Base-by-base conservation (phyloP, 202 grass and related monocot genomes). In the Setaria italica region DNA sequence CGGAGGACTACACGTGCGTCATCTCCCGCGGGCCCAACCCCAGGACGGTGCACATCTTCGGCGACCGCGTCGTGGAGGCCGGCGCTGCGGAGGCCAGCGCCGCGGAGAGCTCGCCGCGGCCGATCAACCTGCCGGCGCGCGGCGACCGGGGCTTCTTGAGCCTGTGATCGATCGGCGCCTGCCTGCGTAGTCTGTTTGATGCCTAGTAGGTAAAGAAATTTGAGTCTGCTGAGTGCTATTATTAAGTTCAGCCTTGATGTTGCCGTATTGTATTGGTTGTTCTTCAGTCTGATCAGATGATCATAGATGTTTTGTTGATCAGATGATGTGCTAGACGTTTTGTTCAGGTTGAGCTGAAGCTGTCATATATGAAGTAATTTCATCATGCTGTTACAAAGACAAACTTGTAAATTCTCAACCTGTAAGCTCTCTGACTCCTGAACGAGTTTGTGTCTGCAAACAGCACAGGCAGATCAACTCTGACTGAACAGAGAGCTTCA, bases 1-100 rank as follows among this genome's bases (percentile, higher is more conserved):
- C 91, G 11, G 96, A 98, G 86, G 96, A 98, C 86, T 98, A 98
- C 86, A 98, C 96, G 62, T 98, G 96, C 83, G 96, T 98, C 79
- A 98, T 98, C 88, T 95, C 91, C 49, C 93, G 94, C 53, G 96
- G 96, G 30, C 86, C 91, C 2, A 98, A 98, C 82, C 96, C 93
- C 11, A 91, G 65, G 83, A 98, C 93, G 25, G 92, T 91, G 15
- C 96, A 98, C 92, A 98, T 98, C 69, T 98, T 94, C 71, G 93
- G 94, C 35, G 89, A 95, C 67, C 87, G 91, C 56, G 85, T 95
- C 47, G 80, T 99, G 34, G 90, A 94, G 74, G 86, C 59, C 74
- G 19, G 4, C 64, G 78, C 20, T 33, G 62, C 41, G 21, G 86
- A 84, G 3, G 51, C 16, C 13, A 19, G 54, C 67, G 20, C 10